Percentiles rank a stretch among this genome's conserved stretches.
These are phyloP conservation scores for Durusdinium trenchii DNA, from an alignment of 73 alveolate genomes.

Conservation along the genomic window DNA sequence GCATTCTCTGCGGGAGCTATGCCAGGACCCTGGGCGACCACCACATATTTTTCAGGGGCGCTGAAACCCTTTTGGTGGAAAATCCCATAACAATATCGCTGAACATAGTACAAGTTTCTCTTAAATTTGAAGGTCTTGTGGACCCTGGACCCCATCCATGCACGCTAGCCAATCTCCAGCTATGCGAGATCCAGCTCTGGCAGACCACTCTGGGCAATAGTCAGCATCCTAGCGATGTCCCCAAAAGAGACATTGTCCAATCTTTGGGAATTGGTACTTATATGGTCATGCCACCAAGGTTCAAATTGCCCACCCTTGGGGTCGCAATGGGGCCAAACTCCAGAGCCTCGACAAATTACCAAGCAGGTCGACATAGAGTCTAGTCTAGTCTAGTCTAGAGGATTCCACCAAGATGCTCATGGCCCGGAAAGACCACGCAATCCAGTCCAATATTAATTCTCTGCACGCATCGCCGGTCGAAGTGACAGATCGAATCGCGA, in stretches of 20 bases:
- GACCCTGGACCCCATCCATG: background rate
- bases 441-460: background rate
- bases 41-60: no score
- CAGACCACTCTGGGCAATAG: background rate
- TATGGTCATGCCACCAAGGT: no score
- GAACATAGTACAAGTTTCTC: no score
- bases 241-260: no score
- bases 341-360: background rate
- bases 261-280: no score
- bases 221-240: no score
- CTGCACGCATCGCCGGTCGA: background rate
- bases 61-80: no score
- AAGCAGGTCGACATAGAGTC: background rate
- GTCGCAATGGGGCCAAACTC: background rate
- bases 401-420: background rate
- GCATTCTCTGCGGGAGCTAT: no score
- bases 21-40: no score
- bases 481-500: background rate
- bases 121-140: background rate
- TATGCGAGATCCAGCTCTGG: background rate
- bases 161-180: background rate
- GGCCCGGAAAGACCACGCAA: background rate
- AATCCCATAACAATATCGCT: no score
- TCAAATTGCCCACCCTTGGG: background rate
- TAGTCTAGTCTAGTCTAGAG: no score